Evolutionary conservation across 106 monocot genomes (phyloP).

Genomic region (Vanilla planifolia): DNA sequence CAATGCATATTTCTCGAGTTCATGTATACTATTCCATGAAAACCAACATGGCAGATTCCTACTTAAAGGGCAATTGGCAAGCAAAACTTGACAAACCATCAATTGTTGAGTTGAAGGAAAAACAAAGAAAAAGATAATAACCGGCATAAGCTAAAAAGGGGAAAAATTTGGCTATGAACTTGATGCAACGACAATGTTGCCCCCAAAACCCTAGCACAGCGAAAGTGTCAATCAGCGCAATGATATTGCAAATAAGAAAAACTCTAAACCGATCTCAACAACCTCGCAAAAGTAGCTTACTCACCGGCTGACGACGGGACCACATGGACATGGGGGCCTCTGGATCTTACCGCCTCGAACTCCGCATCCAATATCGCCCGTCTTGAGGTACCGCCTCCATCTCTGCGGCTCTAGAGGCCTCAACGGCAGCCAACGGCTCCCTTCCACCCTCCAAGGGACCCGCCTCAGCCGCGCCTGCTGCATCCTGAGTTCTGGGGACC

Average conservation of each 20-base stretch:
- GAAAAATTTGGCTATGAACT: background rate
- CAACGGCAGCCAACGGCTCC: slow-evolving; percentile 4
- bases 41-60: slow-evolving; percentile 82
- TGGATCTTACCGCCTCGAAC: slow-evolving; percentile 69
- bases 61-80: too few species aligned
- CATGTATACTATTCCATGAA: slow-evolving; percentile 81
- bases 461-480: background rate
- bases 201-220: background rate
- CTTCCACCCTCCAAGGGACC: background rate
- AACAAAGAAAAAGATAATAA: background rate
- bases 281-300: background rate
- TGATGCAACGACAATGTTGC: background rate
- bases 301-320: slow-evolving; percentile 84
- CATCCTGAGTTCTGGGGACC: slow-evolving; percentile 10
- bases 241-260: background rate
- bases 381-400: slow-evolving; percentile 22
- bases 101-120: background rate
- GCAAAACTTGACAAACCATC: too few species aligned
- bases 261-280: background rate
- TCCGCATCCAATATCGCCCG: slow-evolving; percentile 50
- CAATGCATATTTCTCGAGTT: slow-evolving; percentile 63
- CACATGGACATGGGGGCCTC: slow-evolving; percentile 57
- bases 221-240: background rate
- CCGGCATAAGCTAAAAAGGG: background rate
- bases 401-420: slow-evolving; percentile 20